Evolutionary conservation across 805 yeast species (phyloP).

Genomic region (Alloascoidea hylecoeti): DNA sequence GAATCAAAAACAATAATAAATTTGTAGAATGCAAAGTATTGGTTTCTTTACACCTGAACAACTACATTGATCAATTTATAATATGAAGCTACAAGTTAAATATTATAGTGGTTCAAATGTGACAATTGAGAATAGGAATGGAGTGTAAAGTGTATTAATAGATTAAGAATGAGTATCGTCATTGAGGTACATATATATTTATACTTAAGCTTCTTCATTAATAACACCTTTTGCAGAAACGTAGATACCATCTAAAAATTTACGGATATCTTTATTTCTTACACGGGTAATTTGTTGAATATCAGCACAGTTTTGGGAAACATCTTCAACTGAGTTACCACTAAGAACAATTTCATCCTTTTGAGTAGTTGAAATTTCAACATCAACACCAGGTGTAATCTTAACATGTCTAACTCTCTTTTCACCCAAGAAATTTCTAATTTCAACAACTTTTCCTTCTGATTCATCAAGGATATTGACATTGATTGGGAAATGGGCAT

Average conservation of each 20-base stretch:
- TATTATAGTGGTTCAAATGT: too few species aligned
- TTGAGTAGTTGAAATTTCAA: conserved; percentile 67
- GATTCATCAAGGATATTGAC: conserved; percentile 80
- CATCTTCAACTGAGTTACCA: conserved; percentile 96
- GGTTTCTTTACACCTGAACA: too few species aligned
- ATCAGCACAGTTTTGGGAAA: conserved; percentile 97
- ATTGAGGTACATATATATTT: too few species aligned
- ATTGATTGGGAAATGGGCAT: conserved; percentile 99
- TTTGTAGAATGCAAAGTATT: too few species aligned
- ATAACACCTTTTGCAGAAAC: conserved; percentile 92
- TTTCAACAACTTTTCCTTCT: conserved; percentile 49
- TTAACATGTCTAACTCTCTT: conserved; percentile 86
- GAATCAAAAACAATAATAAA: too few species aligned
- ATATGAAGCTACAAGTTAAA: too few species aligned
- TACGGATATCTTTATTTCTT: conserved; percentile 99
- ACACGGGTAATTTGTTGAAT: conserved; percentile 96
- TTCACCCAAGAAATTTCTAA: conserved; percentile 99
- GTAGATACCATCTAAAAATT: conserved; percentile 99
- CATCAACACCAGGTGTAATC: conserved; percentile 80
- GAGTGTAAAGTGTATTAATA: too few species aligned
- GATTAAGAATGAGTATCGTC: too few species aligned
- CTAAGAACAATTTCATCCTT: conserved; percentile 89
- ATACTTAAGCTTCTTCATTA: conserved; percentile 47
- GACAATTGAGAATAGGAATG: too few species aligned
- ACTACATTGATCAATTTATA: too few species aligned